These are phyloP conservation scores for Acacia acuminata DNA, from an alignment of 306 rosid species.

Conservation along the genomic window DNA sequence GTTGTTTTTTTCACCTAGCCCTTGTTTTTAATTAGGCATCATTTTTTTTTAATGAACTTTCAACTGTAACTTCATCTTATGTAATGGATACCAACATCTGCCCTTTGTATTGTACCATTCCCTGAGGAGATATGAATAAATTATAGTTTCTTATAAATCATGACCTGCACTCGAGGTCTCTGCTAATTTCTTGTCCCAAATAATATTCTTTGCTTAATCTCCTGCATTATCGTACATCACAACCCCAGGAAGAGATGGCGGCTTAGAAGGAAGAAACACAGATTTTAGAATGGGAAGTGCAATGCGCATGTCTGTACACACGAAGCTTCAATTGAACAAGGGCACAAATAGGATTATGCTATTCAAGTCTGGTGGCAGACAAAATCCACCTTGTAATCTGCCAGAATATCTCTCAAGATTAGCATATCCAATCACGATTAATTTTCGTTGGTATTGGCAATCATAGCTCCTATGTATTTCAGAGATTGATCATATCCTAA, in stretches of 20 bases:
- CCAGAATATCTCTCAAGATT: background rate
- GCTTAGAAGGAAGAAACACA: background rate
- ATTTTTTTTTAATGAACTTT: slow-evolving; percentile 40
- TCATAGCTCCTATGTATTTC: background rate
- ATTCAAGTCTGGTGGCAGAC: background rate
- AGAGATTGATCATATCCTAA: background rate
- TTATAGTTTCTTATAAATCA: background rate
- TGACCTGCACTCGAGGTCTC: background rate
- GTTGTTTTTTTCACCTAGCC: slow-evolving; percentile 61
- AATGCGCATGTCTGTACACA: background rate
- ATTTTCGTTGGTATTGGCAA: background rate
- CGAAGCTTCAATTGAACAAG: background rate
- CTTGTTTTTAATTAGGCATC: slow-evolving; percentile 58
- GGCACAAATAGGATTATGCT: background rate
- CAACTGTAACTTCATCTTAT: slow-evolving; percentile 40
- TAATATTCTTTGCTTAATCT: background rate
- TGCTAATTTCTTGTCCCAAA: background rate
- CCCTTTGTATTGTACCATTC: slow-evolving; percentile 55
- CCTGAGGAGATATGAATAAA: slow-evolving; percentile 47
- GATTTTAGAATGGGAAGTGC: too few species aligned
- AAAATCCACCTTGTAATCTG: background rate
- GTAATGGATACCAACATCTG: slow-evolving; percentile 33
- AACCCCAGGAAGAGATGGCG: background rate
- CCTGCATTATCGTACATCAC: background rate
- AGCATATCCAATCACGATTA: background rate